Conservation (phyloP, 805 yeast genomes). For the Yarrowia phangngaensis region DNA sequence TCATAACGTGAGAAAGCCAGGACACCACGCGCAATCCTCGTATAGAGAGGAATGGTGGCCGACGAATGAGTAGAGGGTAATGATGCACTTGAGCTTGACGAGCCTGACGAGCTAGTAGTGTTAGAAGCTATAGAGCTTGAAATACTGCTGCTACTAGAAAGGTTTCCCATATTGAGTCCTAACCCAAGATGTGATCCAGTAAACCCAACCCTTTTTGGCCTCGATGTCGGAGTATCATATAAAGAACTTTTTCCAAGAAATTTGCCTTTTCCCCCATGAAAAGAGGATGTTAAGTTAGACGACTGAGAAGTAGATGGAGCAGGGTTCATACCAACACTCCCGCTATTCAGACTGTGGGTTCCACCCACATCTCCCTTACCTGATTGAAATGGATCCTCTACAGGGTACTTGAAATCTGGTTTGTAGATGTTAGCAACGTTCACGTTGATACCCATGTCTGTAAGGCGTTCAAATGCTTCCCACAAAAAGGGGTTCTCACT, state of each 20-base stretch:
- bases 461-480: conserved; percentile 78
- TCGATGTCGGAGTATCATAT: conserved; percentile 14
- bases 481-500: conserved; percentile 75
- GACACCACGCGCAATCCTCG: conserved; percentile 55
- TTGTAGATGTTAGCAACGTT: conserved; percentile 47
- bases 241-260: conserved; percentile 18
- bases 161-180: conserved; percentile 1
- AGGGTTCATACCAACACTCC: conserved; percentile 1
- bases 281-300: not conserved
- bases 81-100: conserved; percentile 4
- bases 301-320: not conserved
- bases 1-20: conserved; percentile 62
- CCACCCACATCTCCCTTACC: conserved; percentile 4
- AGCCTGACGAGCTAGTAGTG: not conserved
- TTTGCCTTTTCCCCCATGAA: conserved; percentile 17
- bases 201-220: conserved; percentile 13
- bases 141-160: conserved; percentile 1
- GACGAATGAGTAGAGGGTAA: conserved; percentile 8
- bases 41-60: conserved; percentile 40
- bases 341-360: not conserved
- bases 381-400: conserved; percentile 14
- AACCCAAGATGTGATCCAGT: conserved; percentile 8
- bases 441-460: conserved; percentile 66
- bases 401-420: conserved; percentile 19
- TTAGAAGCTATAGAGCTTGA: not conserved